Evolutionary conservation across 768 basidiomycete species (phyloP).

Genomic region (Coprinopsis marcescibilis): DNA sequence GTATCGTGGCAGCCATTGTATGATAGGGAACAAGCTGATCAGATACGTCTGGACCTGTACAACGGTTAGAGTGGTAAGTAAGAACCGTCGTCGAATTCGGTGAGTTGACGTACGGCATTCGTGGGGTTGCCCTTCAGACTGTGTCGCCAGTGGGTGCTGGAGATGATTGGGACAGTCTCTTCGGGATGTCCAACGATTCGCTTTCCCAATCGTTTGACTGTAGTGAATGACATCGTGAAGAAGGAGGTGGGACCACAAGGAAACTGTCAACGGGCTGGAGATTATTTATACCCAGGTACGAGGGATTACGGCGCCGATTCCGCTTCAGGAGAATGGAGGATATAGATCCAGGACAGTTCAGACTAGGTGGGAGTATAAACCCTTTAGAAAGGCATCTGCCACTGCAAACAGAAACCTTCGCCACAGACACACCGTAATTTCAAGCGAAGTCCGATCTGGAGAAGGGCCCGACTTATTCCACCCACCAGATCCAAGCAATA

Average conservation of each 20-base stretch:
- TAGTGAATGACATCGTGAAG: constrained; percentile 18
- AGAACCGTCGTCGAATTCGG: constrained; percentile 5
- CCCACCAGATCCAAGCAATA: neutral
- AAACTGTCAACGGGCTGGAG: neutral
- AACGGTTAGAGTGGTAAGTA: constrained; percentile 6
- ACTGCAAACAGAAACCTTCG: no score
- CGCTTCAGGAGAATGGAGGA: neutral
- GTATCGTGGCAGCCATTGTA: constrained; percentile 83
- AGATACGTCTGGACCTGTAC: constrained; percentile 60
- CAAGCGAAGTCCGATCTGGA: no score
- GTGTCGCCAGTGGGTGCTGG: constrained; percentile 49
- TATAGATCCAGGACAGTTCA: neutral
- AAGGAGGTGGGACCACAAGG: constrained; percentile 5
- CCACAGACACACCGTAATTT: no score
- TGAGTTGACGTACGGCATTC: constrained; percentile 37
- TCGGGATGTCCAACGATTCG: constrained; percentile 57
- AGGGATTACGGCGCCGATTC: constrained; percentile 7
- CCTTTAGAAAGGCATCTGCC: no score
- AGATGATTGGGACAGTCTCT: constrained; percentile 50
- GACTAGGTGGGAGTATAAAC: no score
- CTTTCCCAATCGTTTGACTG: constrained; percentile 45
- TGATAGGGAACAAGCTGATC: constrained; percentile 72
- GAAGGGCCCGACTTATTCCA: neutral
- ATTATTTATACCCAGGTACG: constrained; percentile 2
- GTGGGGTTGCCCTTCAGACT: constrained; percentile 39